Evolutionary conservation across 192 early-diverging fungal genomes (phyloP).

Genomic region (Umbelopsis vinacea): DNA sequence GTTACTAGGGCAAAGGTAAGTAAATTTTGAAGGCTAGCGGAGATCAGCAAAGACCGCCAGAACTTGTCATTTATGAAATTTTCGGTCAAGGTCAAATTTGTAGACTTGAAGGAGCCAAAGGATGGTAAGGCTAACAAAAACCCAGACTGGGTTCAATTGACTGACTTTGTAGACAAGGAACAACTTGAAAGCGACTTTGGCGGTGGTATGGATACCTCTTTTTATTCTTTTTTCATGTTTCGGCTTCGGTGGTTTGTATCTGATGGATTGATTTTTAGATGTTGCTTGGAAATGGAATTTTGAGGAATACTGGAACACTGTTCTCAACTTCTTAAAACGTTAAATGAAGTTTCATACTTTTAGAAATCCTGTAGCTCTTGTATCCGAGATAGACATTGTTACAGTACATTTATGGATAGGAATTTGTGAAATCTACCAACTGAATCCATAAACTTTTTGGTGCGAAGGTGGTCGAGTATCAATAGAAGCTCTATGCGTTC

Average conservation of each 20-base stretch:
- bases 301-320: slow-evolving; percentile 1
- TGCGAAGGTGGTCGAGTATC: too few relatives aligned
- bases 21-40: slow-evolving; percentile 55
- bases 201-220: neutral
- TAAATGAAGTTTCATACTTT: neutral
- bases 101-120: slow-evolving; percentile 24
- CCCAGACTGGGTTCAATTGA: slow-evolving; percentile 24
- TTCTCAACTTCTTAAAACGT: neutral
- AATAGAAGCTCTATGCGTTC: too few relatives aligned
- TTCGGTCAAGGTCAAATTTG: slow-evolving; percentile 27
- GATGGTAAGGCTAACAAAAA: slow-evolving; percentile 15
- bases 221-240: neutral
- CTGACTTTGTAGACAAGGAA: slow-evolving; percentile 24
- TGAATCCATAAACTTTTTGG: too few relatives aligned
- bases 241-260: neutral
- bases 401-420: too few relatives aligned
- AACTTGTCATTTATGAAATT: neutral
- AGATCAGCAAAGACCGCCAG: neutral
- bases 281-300: slow-evolving; percentile 3
- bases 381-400: too few relatives aligned
- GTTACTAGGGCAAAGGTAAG: slow-evolving; percentile 80
- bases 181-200: slow-evolving; percentile 32
- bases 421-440: too few relatives aligned
- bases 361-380: too few relatives aligned
- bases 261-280: neutral